These are phyloP conservation scores for Tolypocladium ophioglossoides DNA, from an alignment of 2,329 filamentous ascomycete species.

Conservation along the genomic window DNA sequence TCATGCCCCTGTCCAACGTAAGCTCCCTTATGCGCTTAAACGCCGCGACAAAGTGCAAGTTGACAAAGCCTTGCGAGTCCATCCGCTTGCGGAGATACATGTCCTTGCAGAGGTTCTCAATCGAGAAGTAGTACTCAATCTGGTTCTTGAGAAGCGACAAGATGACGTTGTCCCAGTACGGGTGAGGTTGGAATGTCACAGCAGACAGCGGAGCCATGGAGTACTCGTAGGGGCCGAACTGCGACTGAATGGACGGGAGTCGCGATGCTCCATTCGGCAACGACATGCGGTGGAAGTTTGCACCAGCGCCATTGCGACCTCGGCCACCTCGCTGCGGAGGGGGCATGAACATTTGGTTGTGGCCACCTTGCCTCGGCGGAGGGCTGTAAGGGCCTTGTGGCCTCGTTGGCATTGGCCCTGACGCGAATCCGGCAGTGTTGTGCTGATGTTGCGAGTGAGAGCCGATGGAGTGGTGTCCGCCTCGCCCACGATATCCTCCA, in stretches of 20 bases:
- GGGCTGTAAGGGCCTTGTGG: constrained; percentile 32
- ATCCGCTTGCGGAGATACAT: constrained; percentile 80
- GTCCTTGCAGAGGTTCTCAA: constrained; percentile 93
- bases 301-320: constrained; percentile 19
- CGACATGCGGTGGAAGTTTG: constrained; percentile 28
- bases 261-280: constrained; percentile 24
- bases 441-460: constrained; percentile 24
- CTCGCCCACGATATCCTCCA: constrained; percentile 34
- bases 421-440: constrained; percentile 17
- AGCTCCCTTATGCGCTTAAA: constrained; percentile 60
- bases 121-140: constrained; percentile 92
- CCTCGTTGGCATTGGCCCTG: constrained; percentile 21
- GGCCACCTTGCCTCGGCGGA: constrained; percentile 28
- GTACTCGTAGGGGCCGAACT: constrained; percentile 28
- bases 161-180: constrained; percentile 42
- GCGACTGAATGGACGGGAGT: constrained; percentile 25
- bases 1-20: constrained; percentile 52
- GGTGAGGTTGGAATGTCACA: constrained; percentile 24
- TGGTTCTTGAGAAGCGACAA: constrained; percentile 34
- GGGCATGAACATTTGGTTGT: constrained; percentile 23
- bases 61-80: constrained; percentile 91
- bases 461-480: constrained; percentile 28
- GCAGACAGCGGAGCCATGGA: constrained; percentile 27
- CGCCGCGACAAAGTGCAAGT: constrained; percentile 64
- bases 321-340: constrained; percentile 23